Conservation (phyloP, 2,329 filamentous ascomycete genomes). For the Neocucurbitaria cava region DNA sequence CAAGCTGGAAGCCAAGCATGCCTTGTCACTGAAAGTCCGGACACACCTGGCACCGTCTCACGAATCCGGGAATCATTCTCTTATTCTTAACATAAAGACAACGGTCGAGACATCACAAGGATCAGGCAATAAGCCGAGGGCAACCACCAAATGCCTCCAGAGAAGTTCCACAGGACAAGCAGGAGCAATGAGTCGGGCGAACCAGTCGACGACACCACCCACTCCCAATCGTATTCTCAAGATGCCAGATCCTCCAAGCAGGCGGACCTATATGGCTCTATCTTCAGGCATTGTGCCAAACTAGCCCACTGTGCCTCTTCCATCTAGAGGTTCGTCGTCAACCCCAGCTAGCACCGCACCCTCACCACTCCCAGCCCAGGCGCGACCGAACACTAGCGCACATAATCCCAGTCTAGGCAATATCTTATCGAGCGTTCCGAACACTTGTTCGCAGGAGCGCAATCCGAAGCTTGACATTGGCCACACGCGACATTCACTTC, state of each 20-base stretch:
- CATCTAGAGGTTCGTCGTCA: not conserved
- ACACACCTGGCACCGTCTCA: not conserved
- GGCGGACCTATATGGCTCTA: not conserved
- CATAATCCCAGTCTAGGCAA: constrained; percentile 1
- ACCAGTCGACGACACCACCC: not conserved
- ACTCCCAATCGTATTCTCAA: not conserved
- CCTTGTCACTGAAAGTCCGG: not conserved
- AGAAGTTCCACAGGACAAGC: not conserved
- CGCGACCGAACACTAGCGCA: constrained; percentile 1
- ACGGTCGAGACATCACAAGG: too few relatives aligned
- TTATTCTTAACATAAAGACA: too few relatives aligned
- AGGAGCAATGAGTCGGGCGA: not conserved
- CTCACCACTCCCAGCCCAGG: not conserved
- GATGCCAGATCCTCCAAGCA: not conserved
- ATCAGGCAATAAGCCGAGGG: not conserved
- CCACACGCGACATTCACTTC: not conserved
- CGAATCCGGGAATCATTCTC: too few relatives aligned
- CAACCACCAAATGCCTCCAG: not conserved
- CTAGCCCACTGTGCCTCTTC: not conserved
- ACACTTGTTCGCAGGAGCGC: not conserved
- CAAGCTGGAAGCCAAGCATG: not conserved
- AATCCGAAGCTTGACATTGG: constrained; percentile 4
- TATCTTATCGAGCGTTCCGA: constrained; percentile 1
- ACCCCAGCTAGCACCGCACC: not conserved
- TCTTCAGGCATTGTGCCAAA: not conserved